phyloP scores from a whole-genome alignment of 345 rosid species.

The Abelmoschus esculentus region DNA sequence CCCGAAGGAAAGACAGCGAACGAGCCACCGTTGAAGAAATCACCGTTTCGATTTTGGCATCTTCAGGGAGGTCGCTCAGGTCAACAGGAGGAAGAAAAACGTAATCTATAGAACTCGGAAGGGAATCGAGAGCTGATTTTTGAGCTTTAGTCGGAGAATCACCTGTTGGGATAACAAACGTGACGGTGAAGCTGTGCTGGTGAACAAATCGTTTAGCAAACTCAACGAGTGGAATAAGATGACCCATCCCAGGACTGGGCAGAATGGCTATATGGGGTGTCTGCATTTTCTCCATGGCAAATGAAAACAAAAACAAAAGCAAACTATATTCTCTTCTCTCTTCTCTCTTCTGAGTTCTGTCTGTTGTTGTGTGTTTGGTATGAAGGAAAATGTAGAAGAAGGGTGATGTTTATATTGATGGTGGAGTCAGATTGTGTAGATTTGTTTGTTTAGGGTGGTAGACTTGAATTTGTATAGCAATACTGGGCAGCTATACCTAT shows the following conservation, averaged over 20 bases:
- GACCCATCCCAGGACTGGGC: slow-evolving; percentile 81
- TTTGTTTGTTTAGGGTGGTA: neutral
- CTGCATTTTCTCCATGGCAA: slow-evolving; percentile 23
- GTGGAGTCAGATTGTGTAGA: too few relatives aligned
- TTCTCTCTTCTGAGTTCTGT: too few relatives aligned
- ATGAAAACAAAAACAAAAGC: slow-evolving; percentile 10
- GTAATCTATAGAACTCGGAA: slow-evolving; percentile 40
- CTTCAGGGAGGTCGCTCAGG: slow-evolving; percentile 27
- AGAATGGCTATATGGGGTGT: slow-evolving; percentile 39
- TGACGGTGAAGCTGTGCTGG: slow-evolving; percentile 31
- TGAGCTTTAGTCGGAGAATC: slow-evolving; percentile 49
- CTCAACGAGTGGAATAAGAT: slow-evolving; percentile 62
- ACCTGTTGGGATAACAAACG: slow-evolving; percentile 42
- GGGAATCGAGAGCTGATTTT: slow-evolving; percentile 33
- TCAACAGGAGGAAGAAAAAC: slow-evolving; percentile 45
- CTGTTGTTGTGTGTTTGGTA: neutral
- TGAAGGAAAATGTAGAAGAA: neutral
- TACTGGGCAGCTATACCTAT: neutral
- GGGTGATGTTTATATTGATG: slow-evolving; percentile 3
- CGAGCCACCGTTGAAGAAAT: slow-evolving; percentile 46
- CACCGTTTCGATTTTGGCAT: slow-evolving; percentile 31
- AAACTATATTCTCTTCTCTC: neutral
- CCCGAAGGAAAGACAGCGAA: slow-evolving; percentile 43
- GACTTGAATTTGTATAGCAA: neutral
- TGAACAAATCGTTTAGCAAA: slow-evolving; percentile 48